phyloP scores from a whole-genome alignment of 257 asterid species.

The Anisodus acutangulus region DNA sequence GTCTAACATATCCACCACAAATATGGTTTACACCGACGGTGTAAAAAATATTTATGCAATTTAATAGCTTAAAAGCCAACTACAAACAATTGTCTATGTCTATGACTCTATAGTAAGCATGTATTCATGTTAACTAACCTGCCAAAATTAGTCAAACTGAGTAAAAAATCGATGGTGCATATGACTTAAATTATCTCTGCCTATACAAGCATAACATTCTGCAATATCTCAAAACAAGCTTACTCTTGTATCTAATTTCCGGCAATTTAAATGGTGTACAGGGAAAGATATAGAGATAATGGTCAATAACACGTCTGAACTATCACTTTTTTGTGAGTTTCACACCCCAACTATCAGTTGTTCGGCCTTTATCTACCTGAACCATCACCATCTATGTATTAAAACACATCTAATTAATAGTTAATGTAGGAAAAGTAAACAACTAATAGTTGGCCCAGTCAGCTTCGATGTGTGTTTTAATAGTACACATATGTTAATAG shows the following conservation, averaged over 20 bases:
- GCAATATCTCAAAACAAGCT: background rate
- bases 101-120: background rate
- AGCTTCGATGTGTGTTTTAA: no score
- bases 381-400: no score
- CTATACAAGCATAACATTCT: background rate
- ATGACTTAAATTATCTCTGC: background rate
- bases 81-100: background rate
- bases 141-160: background rate
- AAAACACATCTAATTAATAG: no score
- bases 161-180: background rate
- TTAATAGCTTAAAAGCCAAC: background rate
- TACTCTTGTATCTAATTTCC: background rate
- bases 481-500: no score
- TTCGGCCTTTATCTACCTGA: no score
- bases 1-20: background rate
- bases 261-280: background rate
- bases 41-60: background rate
- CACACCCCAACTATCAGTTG: no score
- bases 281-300: background rate
- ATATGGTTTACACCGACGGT: background rate
- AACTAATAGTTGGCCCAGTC: no score
- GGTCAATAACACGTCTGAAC: no score
- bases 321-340: no score
- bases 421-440: no score
- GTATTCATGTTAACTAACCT: background rate